phyloP scores from a whole-genome alignment of 78 protist genomes.

The Dictyostelium intermedium region DNA sequence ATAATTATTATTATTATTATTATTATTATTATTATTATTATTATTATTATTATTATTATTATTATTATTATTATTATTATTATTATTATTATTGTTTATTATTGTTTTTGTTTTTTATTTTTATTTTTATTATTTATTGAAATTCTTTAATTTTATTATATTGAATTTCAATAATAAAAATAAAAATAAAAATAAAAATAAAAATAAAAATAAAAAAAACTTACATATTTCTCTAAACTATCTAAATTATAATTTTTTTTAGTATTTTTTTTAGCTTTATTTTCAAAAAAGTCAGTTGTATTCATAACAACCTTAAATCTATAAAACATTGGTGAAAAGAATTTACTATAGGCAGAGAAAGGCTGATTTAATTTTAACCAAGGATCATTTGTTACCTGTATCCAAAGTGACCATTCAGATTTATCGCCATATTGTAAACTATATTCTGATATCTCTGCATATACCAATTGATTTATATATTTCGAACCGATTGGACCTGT shows the following conservation, averaged over 20 bases:
- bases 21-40: background rate
- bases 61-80: too few relatives aligned
- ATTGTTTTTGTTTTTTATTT: too few relatives aligned
- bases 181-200: too few relatives aligned
- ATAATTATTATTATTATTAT: background rate
- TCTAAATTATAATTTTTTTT: background rate
- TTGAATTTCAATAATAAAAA: too few relatives aligned
- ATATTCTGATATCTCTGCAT: background rate
- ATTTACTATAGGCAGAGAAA: background rate
- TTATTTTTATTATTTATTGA: too few relatives aligned
- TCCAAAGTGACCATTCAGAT: background rate
- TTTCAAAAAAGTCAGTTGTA: background rate
- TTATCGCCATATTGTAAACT: background rate
- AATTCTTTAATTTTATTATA: too few relatives aligned
- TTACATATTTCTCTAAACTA: background rate
- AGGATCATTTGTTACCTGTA: background rate
- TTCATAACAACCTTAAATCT: background rate
- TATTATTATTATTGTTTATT: too few relatives aligned
- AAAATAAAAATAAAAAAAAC: background rate
- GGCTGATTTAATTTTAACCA: background rate
- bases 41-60: too few relatives aligned
- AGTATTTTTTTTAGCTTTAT: background rate
- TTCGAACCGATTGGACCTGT: background rate
- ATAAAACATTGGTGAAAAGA: slow-evolving; percentile 2
- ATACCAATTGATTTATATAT: background rate